Evolutionary conservation across 164 flowering plant species (phyloP).

Genomic region (Buxus sempervirens): DNA sequence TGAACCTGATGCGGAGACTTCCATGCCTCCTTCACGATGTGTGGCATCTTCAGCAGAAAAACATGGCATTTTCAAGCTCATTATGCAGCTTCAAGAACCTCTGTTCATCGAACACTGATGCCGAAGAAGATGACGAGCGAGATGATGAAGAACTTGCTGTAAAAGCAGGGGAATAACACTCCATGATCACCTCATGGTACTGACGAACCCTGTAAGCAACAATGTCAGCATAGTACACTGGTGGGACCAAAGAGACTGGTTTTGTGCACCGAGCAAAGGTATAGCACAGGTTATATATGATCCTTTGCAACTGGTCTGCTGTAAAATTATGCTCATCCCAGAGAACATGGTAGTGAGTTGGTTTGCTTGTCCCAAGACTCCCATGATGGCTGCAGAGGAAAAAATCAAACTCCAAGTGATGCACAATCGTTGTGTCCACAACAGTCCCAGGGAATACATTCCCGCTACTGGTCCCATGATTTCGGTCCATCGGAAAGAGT

Average conservation of each 20-base stretch:
- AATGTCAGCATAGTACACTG: conserved; percentile 78
- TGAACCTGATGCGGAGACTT: conserved; percentile 3
- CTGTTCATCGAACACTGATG: conserved; percentile 21
- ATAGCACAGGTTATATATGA: conserved; percentile 73
- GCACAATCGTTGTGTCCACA: conserved; percentile 56
- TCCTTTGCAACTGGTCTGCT: conserved; percentile 59
- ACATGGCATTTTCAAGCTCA: conserved; percentile 48
- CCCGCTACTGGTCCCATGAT: conserved; percentile 32
- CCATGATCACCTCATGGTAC: conserved; percentile 51
- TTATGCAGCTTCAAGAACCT: conserved; percentile 34
- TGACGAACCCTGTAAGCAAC: conserved; percentile 69
- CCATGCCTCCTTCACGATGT: neutral
- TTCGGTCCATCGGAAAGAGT: conserved; percentile 36
- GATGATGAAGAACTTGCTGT: conserved; percentile 24
- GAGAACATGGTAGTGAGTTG: conserved; percentile 71
- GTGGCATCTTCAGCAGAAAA: conserved; percentile 41
- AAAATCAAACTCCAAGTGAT: conserved; percentile 68
- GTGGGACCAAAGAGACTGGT: conserved; percentile 76
- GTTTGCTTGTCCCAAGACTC: conserved; percentile 72
- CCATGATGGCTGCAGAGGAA: conserved; percentile 77
- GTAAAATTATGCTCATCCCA: conserved; percentile 61
- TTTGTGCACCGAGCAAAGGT: conserved; percentile 82
- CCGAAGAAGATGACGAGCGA: conserved; percentile 15
- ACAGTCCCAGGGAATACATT: conserved; percentile 83
- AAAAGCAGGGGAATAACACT: conserved; percentile 19